Percentiles rank a stretch among this genome's conserved stretches.
Conservation (phyloP, 768 basidiomycete species). For the Cystobasidium ongulense region DNA sequence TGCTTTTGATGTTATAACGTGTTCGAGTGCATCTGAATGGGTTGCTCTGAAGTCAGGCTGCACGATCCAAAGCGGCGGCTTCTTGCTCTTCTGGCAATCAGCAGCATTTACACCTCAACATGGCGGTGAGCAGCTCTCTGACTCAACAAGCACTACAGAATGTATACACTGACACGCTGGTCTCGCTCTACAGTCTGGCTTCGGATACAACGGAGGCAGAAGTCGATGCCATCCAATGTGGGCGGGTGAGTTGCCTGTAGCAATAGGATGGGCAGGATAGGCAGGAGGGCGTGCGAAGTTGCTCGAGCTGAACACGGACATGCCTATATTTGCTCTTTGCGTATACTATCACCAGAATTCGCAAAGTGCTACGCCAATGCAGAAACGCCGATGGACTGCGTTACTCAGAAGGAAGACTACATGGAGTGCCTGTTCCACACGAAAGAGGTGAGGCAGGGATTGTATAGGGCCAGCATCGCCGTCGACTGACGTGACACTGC, state of each 20-base stretch:
- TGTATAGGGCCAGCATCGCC: not conserved
- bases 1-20: not conserved
- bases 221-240: slow-evolving; percentile 22
- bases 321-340: no score
- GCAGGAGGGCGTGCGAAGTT: not conserved
- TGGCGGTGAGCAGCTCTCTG: not conserved
- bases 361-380: slow-evolving; percentile 70
- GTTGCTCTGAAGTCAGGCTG: not conserved
- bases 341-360: slow-evolving; percentile 37
- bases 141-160: not conserved
- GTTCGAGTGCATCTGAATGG: not conserved
- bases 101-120: not conserved
- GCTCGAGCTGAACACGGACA: not conserved
- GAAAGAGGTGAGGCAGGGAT: slow-evolving; percentile 62
- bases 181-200: slow-evolving; percentile 17
- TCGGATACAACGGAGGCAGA: slow-evolving; percentile 23
- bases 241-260: not conserved
- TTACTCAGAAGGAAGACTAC: slow-evolving; percentile 69
- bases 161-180: not conserved
- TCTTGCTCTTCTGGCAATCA: slow-evolving; percentile 1
- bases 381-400: slow-evolving; percentile 66
- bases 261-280: not conserved
- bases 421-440: slow-evolving; percentile 80
- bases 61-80: not conserved
- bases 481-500: not conserved